phyloP scores from a whole-genome alignment of 2,329 filamentous ascomycete genomes.

The Fusarium equiseti region DNA sequence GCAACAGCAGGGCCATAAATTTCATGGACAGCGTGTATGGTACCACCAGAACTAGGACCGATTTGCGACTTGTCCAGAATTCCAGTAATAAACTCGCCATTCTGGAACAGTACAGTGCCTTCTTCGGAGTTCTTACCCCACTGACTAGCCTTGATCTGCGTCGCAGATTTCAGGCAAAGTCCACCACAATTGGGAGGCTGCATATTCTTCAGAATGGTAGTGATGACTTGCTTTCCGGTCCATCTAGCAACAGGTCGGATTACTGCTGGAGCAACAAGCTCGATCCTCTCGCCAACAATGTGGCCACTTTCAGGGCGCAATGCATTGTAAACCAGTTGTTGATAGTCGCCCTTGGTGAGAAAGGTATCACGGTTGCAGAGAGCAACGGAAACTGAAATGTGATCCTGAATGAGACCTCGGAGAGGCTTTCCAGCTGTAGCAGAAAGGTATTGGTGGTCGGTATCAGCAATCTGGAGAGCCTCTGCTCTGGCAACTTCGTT shows the following conservation, averaged over 20 bases:
- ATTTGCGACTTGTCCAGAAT: conserved; percentile 97
- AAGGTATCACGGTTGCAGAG: conserved; percentile 93
- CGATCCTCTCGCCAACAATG: conserved; percentile 83
- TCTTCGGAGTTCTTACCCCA: conserved; percentile 87
- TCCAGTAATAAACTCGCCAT: conserved; percentile 88
- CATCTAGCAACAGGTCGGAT: conserved; percentile 84
- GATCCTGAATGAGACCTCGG: conserved; percentile 96
- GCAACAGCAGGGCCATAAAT: conserved; percentile 89
- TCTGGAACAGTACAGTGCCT: conserved; percentile 81
- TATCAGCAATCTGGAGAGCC: conserved; percentile 92
- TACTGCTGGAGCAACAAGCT: conserved; percentile 83
- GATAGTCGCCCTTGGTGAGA: conserved; percentile 88
- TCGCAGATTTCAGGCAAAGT: conserved; percentile 82
- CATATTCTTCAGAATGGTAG: conserved; percentile 93
- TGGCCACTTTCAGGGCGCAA: conserved; percentile 91
- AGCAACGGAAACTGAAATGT: conserved; percentile 93
- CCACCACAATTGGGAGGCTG: conserved; percentile 80
- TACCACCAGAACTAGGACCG: conserved; percentile 85
- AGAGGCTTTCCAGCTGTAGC: conserved; percentile 93
- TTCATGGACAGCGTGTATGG: conserved; percentile 94
- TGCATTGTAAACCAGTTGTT: conserved; percentile 92
- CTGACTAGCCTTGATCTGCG: conserved; percentile 79
- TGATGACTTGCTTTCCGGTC: conserved; percentile 97
- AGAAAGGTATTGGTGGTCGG: conserved; percentile 96
- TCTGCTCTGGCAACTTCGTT: conserved; percentile 95